These are phyloP conservation scores for Colletotrichum sp. DNA, from an alignment of 2,329 filamentous ascomycete genomes.

Conservation along the genomic window DNA sequence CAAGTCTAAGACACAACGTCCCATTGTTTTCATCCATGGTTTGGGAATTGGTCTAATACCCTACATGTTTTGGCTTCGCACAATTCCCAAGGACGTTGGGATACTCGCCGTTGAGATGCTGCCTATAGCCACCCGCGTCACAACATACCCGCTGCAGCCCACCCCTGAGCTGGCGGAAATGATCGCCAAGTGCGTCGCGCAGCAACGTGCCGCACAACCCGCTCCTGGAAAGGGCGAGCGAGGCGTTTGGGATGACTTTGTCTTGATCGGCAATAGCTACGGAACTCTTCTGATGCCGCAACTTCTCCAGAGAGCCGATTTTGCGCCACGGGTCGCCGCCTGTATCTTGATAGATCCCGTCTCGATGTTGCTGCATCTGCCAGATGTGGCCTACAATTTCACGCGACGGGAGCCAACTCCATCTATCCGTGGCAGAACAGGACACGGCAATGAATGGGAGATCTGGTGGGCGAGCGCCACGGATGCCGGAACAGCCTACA, in stretches of 20 bases:
- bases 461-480: constrained; percentile 75
- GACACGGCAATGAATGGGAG: constrained; percentile 68
- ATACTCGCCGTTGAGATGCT: constrained; percentile 65
- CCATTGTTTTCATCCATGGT: constrained; percentile 67
- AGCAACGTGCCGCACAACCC: constrained; percentile 3
- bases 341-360: constrained; percentile 65
- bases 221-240: not conserved
- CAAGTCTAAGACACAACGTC: constrained; percentile 59
- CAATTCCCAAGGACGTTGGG: constrained; percentile 52
- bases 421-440: constrained; percentile 17
- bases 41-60: constrained; percentile 60
- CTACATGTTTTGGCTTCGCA: constrained; percentile 56
- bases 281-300: constrained; percentile 62
- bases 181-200: constrained; percentile 11
- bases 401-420: constrained; percentile 43
- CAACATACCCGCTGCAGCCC: constrained; percentile 47
- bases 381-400: constrained; percentile 70
- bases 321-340: constrained; percentile 43
- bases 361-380: constrained; percentile 63
- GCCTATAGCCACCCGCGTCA: constrained; percentile 63
- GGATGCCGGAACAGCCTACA: constrained; percentile 70
- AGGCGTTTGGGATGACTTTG: constrained; percentile 49
- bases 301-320: constrained; percentile 51
- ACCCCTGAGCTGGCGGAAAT: not conserved
- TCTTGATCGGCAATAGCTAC: constrained; percentile 64